A percentile compares a stretch with the other conserved stretches of the same genome.
Evolutionary conservation across 805 yeast species (phyloP).

Genomic region (Priceomyces fermenticarens): DNA sequence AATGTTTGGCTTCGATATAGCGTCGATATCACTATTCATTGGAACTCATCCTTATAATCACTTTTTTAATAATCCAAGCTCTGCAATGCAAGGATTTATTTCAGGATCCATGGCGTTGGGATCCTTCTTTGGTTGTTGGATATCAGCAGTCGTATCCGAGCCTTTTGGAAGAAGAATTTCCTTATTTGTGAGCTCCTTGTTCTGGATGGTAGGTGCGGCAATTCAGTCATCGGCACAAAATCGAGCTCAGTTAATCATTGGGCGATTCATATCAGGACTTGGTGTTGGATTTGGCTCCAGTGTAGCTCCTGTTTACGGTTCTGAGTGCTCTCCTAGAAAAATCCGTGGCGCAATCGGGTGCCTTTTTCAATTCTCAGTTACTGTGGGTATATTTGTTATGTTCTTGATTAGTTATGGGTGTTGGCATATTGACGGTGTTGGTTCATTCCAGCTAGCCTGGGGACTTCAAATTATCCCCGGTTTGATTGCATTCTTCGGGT

Average conservation of each 20-base stretch:
- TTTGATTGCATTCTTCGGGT: conserved; percentile 19
- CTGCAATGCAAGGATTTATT: conserved; percentile 64
- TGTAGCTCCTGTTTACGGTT: conserved; percentile 59
- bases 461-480: conserved; percentile 29
- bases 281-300: conserved; percentile 62
- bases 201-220: conserved; percentile 40
- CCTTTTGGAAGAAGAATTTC: conserved; percentile 45
- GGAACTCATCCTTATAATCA: not conserved
- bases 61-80: conserved; percentile 51
- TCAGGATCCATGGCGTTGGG: conserved; percentile 56
- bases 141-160: conserved; percentile 45
- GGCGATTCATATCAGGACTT: conserved; percentile 52
- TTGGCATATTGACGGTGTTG: conserved; percentile 23
- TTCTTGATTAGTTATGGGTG: conserved; percentile 47
- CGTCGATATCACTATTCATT: conserved; percentile 20
- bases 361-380: conserved; percentile 59
- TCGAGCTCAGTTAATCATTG: conserved; percentile 44
- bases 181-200: conserved; percentile 37
- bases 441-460: conserved; percentile 34
- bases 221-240: conserved; percentile 40
- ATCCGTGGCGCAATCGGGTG: conserved; percentile 62
- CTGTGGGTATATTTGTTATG: conserved; percentile 62
- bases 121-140: conserved; percentile 33
- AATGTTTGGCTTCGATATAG: conserved; percentile 76
- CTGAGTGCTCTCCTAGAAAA: conserved; percentile 58